Percentiles rank a stretch among this genome's conserved stretches.
phyloP scores from a whole-genome alignment of 805 yeast genomes.

The Saccharomycopsis fodiens region DNA sequence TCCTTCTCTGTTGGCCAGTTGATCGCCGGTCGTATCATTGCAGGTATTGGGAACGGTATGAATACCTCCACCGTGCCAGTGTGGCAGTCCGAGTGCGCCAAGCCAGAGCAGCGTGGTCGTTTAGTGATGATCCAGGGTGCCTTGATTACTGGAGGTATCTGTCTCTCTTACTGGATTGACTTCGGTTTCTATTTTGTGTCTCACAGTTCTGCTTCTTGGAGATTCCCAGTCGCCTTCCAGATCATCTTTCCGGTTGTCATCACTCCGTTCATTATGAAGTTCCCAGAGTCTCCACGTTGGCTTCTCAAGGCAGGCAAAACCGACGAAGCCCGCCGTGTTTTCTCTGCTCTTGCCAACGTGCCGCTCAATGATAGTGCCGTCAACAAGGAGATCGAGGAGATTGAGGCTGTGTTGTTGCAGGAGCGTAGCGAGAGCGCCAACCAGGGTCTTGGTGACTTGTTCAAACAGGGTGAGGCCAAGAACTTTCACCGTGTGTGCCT shows the following conservation, averaged over 20 bases:
- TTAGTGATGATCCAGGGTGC: slow-evolving; percentile 65
- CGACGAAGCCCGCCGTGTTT: slow-evolving; percentile 15
- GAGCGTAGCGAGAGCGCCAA: not conserved
- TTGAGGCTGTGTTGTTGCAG: slow-evolving; percentile 1
- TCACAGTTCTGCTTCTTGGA: slow-evolving; percentile 36
- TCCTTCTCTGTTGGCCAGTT: slow-evolving; percentile 36
- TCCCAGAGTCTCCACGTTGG: slow-evolving; percentile 54
- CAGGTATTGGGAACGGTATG: slow-evolving; percentile 72
- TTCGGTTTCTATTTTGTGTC: slow-evolving; percentile 56
- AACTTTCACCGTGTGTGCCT: slow-evolving; percentile 52
- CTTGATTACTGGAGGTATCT: slow-evolving; percentile 62
- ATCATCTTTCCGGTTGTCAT: slow-evolving; percentile 39
- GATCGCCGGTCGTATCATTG: slow-evolving; percentile 54
- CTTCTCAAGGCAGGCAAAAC: slow-evolving; percentile 30
- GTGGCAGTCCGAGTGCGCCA: slow-evolving; percentile 72
- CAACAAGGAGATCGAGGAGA: slow-evolving; percentile 10
- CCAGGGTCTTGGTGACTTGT: slow-evolving; percentile 30
- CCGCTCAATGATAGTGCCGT: slow-evolving; percentile 3
- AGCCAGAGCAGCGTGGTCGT: slow-evolving; percentile 57
- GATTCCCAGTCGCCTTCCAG: slow-evolving; percentile 75
- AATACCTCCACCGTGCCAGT: slow-evolving; percentile 73
- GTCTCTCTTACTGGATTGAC: slow-evolving; percentile 69
- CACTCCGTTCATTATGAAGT: slow-evolving; percentile 22
- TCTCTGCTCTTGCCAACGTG: slow-evolving; percentile 15
- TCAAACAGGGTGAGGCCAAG: slow-evolving; percentile 47